Evolutionary conservation across 352 stramenopile genomes (phyloP).

Genomic region (Phytopythium helicoides): DNA sequence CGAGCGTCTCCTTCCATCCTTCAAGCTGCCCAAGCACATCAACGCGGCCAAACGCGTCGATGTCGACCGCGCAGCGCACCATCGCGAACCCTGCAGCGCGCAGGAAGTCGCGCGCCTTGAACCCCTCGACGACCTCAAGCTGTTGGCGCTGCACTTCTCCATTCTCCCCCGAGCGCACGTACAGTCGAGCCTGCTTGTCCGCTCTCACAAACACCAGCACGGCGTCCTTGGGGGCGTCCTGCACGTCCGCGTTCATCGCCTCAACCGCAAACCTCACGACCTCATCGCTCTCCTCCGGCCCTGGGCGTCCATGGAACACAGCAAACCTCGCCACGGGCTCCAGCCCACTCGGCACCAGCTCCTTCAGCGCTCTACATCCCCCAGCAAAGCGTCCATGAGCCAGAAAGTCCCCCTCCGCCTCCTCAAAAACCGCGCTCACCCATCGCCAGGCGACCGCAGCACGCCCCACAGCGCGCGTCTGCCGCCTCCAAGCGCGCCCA

Average conservation of each 20-base stretch:
- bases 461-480: slow-evolving; percentile 25
- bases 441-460: slow-evolving; percentile 9
- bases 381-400: too few species aligned
- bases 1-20: slow-evolving; percentile 25
- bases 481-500: slow-evolving; percentile 17
- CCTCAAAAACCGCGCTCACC: slow-evolving; percentile 1
- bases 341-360: slow-evolving; percentile 10
- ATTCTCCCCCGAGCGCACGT: slow-evolving; percentile 9
- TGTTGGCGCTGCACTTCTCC: slow-evolving; percentile 5
- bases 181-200: slow-evolving; percentile 14
- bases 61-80: slow-evolving; percentile 39
- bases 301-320: background rate
- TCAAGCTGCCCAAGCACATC: slow-evolving; percentile 19
- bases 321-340: background rate
- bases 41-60: slow-evolving; percentile 16
- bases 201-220: slow-evolving; percentile 22
- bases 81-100: slow-evolving; percentile 21
- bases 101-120: slow-evolving; percentile 54
- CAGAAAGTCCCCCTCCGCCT: too few species aligned
- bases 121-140: slow-evolving; percentile 32
- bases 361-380: too few species aligned
- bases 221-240: background rate
- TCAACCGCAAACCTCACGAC: slow-evolving; percentile 12
- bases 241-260: background rate
- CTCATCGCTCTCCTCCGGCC: background rate